phyloP scores from a whole-genome alignment of 129 eudicot species.

The Escallonia herrerae region DNA sequence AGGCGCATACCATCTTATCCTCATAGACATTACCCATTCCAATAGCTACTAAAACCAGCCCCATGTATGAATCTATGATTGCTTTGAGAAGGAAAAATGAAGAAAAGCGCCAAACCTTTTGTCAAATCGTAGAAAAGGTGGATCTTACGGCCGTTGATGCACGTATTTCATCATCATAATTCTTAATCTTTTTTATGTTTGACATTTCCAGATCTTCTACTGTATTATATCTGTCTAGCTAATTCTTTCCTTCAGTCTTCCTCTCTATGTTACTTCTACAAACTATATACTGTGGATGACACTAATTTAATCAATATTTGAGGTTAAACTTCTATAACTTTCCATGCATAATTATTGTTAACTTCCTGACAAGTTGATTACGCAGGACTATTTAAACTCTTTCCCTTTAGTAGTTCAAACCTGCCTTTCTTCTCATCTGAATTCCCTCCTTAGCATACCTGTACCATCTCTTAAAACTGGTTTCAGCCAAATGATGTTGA shows the following conservation, averaged over 20 bases:
- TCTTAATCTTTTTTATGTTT: no score
- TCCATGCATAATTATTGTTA: constrained; percentile 7
- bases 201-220: no score
- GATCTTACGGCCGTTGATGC: no score
- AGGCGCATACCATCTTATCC: constrained; percentile 58
- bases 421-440: constrained; percentile 16
- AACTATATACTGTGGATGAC: no score
- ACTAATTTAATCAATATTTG: not conserved
- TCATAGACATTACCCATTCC: constrained; percentile 24
- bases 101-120: not conserved
- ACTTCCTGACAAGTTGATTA: constrained; percentile 19
- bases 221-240: no score
- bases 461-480: constrained; percentile 11
- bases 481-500: constrained; percentile 26
- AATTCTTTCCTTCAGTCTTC: no score
- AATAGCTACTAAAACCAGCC: constrained; percentile 26
- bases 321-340: constrained; percentile 3
- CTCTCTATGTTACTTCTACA: no score
- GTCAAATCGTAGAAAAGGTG: not conserved
- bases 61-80: constrained; percentile 19
- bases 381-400: constrained; percentile 21
- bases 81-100: constrained; percentile 2
- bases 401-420: constrained; percentile 16
- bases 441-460: not conserved
- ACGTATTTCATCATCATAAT: no score